A percentile compares a stretch with the other conserved stretches of the same genome.
These are phyloP conservation scores for Naganishia onofrii DNA, from an alignment of 768 basidiomycete genomes.

Conservation along the genomic window DNA sequence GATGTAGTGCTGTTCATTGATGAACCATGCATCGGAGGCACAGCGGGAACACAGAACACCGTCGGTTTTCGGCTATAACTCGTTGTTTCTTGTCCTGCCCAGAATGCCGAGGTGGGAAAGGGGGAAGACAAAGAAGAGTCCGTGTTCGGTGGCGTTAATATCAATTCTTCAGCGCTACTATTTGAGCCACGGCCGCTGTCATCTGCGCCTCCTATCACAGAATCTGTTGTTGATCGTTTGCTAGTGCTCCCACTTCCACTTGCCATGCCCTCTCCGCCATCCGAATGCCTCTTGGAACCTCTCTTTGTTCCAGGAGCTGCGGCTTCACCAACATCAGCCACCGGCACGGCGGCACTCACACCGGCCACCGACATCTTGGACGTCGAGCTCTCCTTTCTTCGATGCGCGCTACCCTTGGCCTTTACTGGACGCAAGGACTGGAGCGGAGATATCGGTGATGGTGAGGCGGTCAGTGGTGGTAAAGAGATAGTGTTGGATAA, in stretches of 20 bases:
- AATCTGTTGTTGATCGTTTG: no score
- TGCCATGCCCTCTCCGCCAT: background rate
- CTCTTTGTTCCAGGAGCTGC: background rate
- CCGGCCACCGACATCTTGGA: background rate
- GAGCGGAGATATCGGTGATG: background rate
- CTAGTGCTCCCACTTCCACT: background rate
- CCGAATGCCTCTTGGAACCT: background rate
- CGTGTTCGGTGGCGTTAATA: background rate
- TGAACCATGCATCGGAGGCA: background rate
- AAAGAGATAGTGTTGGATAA: background rate
- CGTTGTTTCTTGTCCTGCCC: no score
- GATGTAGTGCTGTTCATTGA: background rate
- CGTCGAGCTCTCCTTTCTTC: background rate
- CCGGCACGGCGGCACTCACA: no score
- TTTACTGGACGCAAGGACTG: background rate
- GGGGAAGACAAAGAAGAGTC: background rate
- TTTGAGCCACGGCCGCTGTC: background rate
- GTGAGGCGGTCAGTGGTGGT: background rate
- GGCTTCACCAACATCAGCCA: background rate
- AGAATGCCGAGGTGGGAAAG: background rate
- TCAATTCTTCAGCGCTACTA: background rate
- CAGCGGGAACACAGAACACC: background rate
- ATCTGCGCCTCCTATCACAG: no score
- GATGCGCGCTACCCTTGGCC: background rate
- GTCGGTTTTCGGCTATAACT: background rate